These are phyloP conservation scores for Penicillium mononematosum DNA, from an alignment of 495 filamentous ascomycete genomes.

Conservation along the genomic window DNA sequence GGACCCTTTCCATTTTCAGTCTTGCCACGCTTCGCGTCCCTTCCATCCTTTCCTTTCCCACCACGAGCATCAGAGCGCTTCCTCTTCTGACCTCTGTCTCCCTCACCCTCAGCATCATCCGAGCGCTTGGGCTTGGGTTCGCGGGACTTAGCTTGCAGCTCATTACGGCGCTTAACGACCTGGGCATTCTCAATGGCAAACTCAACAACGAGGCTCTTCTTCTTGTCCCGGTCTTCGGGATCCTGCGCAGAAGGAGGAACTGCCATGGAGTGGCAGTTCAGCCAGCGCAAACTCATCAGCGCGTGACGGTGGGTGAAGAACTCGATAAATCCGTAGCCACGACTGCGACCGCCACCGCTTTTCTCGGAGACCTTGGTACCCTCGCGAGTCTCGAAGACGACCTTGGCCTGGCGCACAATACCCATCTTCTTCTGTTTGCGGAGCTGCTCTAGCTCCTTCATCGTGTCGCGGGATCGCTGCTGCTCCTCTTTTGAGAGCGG, in stretches of 20 bases:
- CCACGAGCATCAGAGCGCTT: slow-evolving; percentile 35
- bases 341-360: slow-evolving; percentile 71
- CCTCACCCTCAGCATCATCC: slow-evolving; percentile 15
- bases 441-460: slow-evolving; percentile 69
- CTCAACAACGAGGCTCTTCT: slow-evolving; percentile 85
- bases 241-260: slow-evolving; percentile 32
- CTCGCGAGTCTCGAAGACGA: slow-evolving; percentile 83
- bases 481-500: slow-evolving; percentile 86
- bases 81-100: slow-evolving; percentile 38
- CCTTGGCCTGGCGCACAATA: slow-evolving; percentile 91
- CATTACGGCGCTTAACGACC: slow-evolving; percentile 75
- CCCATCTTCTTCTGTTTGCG: slow-evolving; percentile 84
- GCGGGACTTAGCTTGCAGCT: slow-evolving; percentile 62
- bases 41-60: slow-evolving; percentile 5
- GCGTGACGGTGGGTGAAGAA: slow-evolving; percentile 93
- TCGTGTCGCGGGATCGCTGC: slow-evolving; percentile 71
- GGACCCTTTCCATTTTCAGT: slow-evolving; percentile 17
- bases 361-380: slow-evolving; percentile 76
- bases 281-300: slow-evolving; percentile 89
- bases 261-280: slow-evolving; percentile 79
- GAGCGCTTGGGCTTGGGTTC: slow-evolving; percentile 27
- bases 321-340: slow-evolving; percentile 97
- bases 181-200: slow-evolving; percentile 99
- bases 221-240: slow-evolving; percentile 53
- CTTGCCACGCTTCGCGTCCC: slow-evolving; percentile 14